Percentiles rank a stretch among this genome's conserved stretches.
Conservation (phyloP, 176 grass and related monocot genomes). For the Canna indica region DNA sequence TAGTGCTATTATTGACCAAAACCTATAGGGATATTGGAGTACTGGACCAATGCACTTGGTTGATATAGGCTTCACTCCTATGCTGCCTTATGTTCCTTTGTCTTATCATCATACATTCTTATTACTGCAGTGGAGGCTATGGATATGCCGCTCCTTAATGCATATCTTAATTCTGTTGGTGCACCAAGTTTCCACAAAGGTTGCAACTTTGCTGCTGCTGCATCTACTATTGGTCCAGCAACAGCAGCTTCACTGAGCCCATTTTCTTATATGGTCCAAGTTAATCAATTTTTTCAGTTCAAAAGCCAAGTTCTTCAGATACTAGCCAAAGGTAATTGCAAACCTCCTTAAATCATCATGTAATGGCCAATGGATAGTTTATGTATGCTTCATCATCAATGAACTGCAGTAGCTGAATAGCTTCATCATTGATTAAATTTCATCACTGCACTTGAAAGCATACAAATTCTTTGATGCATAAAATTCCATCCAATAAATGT, state of each 20-base stretch:
- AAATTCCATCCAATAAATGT: neutral
- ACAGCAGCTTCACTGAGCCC: conserved; percentile 85
- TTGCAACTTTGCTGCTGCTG: conserved; percentile 92
- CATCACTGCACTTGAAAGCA: neutral
- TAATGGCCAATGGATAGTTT: conserved; percentile 4
- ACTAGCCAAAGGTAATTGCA: conserved; percentile 40
- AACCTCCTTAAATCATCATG: neutral
- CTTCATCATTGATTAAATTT: neutral
- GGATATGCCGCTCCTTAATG: conserved; percentile 69
- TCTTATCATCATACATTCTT: conserved; percentile 15
- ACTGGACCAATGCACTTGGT: neutral
- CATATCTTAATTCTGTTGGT: conserved; percentile 81
- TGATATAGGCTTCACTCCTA: neutral
- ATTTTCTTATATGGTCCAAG: conserved; percentile 76
- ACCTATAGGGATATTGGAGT: neutral
- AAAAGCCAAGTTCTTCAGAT: conserved; percentile 70
- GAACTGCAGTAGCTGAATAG: neutral
- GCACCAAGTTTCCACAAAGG: conserved; percentile 64
- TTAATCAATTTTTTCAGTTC: conserved; percentile 82
- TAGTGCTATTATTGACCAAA: neutral
- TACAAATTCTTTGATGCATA: neutral
- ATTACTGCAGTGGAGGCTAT: conserved; percentile 64
- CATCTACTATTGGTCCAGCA: conserved; percentile 87
- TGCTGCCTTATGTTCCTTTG: neutral
- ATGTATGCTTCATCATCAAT: no score